Base-by-base conservation (phyloP, 1,284 basidiomycete genomes). In the Tilletia setariae region DNA sequence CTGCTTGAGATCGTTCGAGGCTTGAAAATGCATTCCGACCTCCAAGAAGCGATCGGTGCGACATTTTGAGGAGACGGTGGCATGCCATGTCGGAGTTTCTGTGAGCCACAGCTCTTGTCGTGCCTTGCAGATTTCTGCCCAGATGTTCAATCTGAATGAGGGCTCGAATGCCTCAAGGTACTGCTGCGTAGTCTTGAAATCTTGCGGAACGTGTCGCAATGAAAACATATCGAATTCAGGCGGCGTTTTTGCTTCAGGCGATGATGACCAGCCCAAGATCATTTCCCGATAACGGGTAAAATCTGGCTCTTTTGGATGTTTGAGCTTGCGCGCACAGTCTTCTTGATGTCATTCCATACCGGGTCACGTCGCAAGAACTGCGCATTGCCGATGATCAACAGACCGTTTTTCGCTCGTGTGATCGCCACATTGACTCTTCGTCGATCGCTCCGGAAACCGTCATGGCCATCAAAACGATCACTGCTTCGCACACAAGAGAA, bases 381-480 rank as follows among this genome's bases (percentile, higher is more conserved):
- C 9, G 90, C 90, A 65, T 98, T 90, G 6, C 96, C 96, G 32
- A 99, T 86, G 63, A 99, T 89, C 82, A 95, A 98, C 13, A 98
- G 84, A 7, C 94, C 97, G 25, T 92, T 93, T 79, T 91, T 92
- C 3, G 96, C 93, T 80, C 96, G 90, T 19, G 96, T 99, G 47
- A 99, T 85, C n/a, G 96, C 95, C 23, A 99, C 96, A 83, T 99
- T 98, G 49, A 79, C 70, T 61, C 80, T 78, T 30, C 80, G 70
- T 16, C 70, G 70, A 46, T 81, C 80, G 66, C 70, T 69, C 64
- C 81, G 64, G 86, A 98, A 98, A 74, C 95, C 96, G 70, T 98
- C 89, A 21, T 49, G 87, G 8, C 80, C 46, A 16, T 21, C 11
- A 32, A 35, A 13, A 21, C 35, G 23, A 76, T 2, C 93, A 0